Evolutionary conservation across 345 rosid species (phyloP).

Genomic region (Fremontodendron californicum): DNA sequence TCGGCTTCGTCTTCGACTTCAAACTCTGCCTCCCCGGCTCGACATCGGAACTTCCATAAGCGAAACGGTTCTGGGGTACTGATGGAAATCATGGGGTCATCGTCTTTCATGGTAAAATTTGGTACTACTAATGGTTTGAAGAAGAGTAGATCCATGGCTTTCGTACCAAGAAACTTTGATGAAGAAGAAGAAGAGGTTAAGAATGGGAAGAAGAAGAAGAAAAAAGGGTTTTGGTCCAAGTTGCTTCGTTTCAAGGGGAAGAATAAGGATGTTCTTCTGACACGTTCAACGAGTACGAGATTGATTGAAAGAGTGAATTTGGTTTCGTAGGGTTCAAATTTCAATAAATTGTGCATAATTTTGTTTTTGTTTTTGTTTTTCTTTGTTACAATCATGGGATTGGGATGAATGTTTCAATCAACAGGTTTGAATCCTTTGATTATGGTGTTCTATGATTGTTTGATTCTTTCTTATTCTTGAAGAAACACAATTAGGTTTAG

Average conservation of each 20-base stretch:
- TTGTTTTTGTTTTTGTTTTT: background rate
- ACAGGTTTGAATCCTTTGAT: background rate
- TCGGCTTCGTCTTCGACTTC: constrained; percentile 12
- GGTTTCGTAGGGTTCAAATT: background rate
- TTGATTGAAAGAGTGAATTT: background rate
- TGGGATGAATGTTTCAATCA: background rate
- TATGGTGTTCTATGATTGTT: background rate
- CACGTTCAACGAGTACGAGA: constrained; percentile 11
- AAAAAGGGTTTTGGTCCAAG: constrained; percentile 65
- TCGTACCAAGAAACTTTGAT: constrained; percentile 25
- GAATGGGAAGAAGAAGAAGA: constrained; percentile 31
- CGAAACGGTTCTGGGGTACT: constrained; percentile 36
- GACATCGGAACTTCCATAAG: constrained; percentile 28
- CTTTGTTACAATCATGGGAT: background rate
- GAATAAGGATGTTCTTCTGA: constrained; percentile 24
- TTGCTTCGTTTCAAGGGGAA: constrained; percentile 51
- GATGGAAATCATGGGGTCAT: constrained; percentile 31
- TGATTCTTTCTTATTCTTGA: background rate
- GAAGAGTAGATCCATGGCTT: constrained; percentile 78
- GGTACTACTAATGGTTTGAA: constrained; percentile 36
- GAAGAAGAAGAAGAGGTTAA: constrained; percentile 22
- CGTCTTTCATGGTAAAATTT: constrained; percentile 35
- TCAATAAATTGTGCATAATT: constrained; percentile 6
- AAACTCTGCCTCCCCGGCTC: constrained; percentile 23
- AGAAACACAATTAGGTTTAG: background rate